Evolutionary conservation across 2,329 filamentous ascomycete species (phyloP).

Genomic region (Massarina eburnea): DNA sequence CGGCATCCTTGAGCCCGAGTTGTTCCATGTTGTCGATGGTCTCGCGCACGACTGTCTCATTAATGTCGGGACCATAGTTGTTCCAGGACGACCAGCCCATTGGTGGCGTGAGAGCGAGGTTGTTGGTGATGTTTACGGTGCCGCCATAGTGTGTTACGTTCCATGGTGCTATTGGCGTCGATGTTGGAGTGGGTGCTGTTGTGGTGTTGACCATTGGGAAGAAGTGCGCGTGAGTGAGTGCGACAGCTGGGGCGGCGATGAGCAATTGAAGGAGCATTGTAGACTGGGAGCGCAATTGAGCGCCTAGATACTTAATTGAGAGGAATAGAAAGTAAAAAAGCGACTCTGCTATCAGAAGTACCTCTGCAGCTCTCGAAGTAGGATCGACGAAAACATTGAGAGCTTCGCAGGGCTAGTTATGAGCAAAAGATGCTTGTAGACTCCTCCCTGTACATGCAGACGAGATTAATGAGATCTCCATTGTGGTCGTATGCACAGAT

Average conservation of each 20-base stretch:
- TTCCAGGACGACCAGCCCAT: slow-evolving; percentile 28
- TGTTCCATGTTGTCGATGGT: slow-evolving; percentile 20
- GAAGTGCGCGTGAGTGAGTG: slow-evolving; percentile 10
- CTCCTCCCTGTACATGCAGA: neutral
- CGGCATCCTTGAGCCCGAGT: slow-evolving; percentile 22
- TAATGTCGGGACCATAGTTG: slow-evolving; percentile 23
- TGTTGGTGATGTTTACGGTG: slow-evolving; percentile 21
- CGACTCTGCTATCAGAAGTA: too few species aligned
- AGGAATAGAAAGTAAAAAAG: too few species aligned
- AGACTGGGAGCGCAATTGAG: too few species aligned
- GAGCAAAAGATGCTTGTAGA: neutral
- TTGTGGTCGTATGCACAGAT: slow-evolving; percentile 13
- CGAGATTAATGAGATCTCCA: neutral
- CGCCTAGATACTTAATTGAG: too few species aligned
- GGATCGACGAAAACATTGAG: neutral
- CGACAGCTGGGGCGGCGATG: neutral
- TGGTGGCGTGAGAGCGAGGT: slow-evolving; percentile 20
- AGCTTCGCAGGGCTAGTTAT: neutral
- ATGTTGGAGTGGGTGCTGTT: slow-evolving; percentile 3
- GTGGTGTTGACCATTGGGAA: slow-evolving; percentile 12
- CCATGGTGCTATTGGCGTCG: slow-evolving; percentile 16
- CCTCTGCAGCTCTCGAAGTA: neutral
- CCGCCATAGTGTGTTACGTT: slow-evolving; percentile 20
- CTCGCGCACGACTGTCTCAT: slow-evolving; percentile 18
- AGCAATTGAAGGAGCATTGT: neutral